A percentile compares a stretch with the other conserved stretches of the same genome.
These are phyloP conservation scores for Solanum aculeatissimum DNA, from an alignment of 305 asterid species.

Conservation along the genomic window DNA sequence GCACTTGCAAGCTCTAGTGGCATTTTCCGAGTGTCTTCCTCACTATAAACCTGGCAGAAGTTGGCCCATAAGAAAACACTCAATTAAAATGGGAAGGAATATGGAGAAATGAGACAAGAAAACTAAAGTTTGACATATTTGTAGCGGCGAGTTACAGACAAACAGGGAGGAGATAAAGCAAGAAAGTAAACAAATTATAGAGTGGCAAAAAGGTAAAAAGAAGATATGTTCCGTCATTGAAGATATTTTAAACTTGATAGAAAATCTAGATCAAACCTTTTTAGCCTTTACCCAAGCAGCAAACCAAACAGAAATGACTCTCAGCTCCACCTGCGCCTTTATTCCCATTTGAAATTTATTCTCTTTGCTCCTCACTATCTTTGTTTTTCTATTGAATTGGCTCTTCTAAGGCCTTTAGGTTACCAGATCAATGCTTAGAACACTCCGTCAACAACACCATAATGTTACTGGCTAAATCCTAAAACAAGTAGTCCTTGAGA, in stretches of 20 bases:
- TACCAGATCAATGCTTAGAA: not conserved
- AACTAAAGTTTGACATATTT: not conserved
- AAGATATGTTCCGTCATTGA: not conserved
- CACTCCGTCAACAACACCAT: not conserved
- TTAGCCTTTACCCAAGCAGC: not conserved
- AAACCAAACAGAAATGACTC: not conserved
- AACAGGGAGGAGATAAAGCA: not conserved
- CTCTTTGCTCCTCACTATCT: not conserved
- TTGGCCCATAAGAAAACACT: not conserved
- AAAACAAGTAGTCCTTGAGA: not conserved
- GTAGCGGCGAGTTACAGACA: not conserved
- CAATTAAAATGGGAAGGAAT: not conserved
- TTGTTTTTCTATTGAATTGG: not conserved
- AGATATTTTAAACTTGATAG: not conserved
- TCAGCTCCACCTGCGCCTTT: not conserved
- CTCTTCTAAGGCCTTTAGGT: not conserved
- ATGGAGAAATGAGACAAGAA: not conserved
- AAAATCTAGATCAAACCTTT: not conserved
- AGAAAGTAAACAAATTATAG: not conserved
- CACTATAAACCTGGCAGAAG: slow-evolving; percentile 35
- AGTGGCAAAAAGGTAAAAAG: not conserved
- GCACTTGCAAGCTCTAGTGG: slow-evolving; percentile 91
- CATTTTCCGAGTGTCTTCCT: slow-evolving; percentile 80
- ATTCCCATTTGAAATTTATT: not conserved
- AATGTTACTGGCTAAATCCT: not conserved